Evolutionary conservation across 495 filamentous ascomycete species (phyloP), one percentile per base, ranked within the genome.

Genomic region (Pyrenopolyporus hunteri): DNA sequence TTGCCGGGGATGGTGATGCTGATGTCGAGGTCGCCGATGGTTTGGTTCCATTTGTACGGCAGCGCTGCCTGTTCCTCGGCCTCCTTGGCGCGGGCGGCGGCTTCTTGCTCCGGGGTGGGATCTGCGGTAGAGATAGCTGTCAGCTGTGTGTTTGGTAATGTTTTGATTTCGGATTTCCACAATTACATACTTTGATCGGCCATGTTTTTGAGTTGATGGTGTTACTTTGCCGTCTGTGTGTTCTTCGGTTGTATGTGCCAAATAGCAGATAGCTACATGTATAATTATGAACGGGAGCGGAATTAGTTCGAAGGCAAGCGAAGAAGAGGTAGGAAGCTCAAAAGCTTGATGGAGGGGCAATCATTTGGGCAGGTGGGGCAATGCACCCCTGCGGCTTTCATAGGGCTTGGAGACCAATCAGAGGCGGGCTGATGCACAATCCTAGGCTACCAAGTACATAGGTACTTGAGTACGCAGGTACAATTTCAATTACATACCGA

Each of bases 41-140:
- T 92, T 75, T 98, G 94, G 1, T 84, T 90, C 94, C 94, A 98
- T 77, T 94, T 92, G 86, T 98, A 98, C 3, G 94, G 94, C 7
- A 98, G 87, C 35, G 87, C 82, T 16, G 89, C 91, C 79, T 98
- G 94, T 74, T 98, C 94, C 28, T 86, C 89, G 25, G 82, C 82
- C 74, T 98, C 92, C 71, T 87, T 87, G 52, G 84, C 87, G 69
- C 86, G 86, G 70, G 87, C 84, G 23, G 87, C 87, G 29, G 85
- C 85, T 70, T 92, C 88, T 64, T 84, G 74, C 42, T 84, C 84
- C 31, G 79, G 73, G 43, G 83, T 81, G 16, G 73, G 80, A 37
- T 85, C 85, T 62, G 77, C 53, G 40, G 14, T 52, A 20, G 37
- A 50, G 10, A 17, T 23, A 9, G 10, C 32, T 69, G 53, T 71